A percentile compares a stretch with the other conserved stretches of the same genome.
Conservation (phyloP, 1,139 yeast genomes). For the Yamadazyma atlantica region DNA sequence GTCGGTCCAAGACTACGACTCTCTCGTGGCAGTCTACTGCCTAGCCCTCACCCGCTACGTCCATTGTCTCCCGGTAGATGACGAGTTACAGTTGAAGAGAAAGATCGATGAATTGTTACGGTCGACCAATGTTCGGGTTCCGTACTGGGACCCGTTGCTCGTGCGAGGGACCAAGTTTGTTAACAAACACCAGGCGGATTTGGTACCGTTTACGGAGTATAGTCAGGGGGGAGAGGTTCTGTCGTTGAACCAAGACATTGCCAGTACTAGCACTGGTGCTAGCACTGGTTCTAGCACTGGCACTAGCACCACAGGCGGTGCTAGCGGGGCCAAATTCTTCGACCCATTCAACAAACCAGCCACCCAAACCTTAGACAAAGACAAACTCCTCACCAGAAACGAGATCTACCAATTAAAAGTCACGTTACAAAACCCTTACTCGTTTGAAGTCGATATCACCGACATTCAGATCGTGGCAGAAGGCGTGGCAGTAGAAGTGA, state of each 20-base stretch:
- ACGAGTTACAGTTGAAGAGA: slow-evolving; percentile 32
- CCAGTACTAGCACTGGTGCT: slow-evolving; percentile 8
- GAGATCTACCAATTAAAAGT: slow-evolving; percentile 56
- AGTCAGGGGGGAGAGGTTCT: slow-evolving; percentile 11
- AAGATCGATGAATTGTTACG: slow-evolving; percentile 24
- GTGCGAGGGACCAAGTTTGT: slow-evolving; percentile 51
- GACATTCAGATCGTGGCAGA: slow-evolving; percentile 48
- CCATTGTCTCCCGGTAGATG: slow-evolving; percentile 45
- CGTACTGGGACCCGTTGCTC: slow-evolving; percentile 74
- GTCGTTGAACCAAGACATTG: slow-evolving; percentile 3
- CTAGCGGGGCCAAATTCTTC: slow-evolving; percentile 19
- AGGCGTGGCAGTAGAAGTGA: slow-evolving; percentile 28
- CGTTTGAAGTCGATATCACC: slow-evolving; percentile 66
- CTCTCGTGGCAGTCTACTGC: slow-evolving; percentile 48
- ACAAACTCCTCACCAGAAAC: slow-evolving; percentile 49
- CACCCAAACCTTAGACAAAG: slow-evolving; percentile 19
- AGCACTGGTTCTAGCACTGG: too few species aligned
- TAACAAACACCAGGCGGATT: slow-evolving; percentile 22
- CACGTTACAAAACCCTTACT: slow-evolving; percentile 76
- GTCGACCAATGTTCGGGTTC: slow-evolving; percentile 20
- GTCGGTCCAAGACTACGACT: slow-evolving; percentile 45
- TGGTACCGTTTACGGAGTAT: slow-evolving; percentile 36
- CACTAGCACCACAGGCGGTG: too few species aligned
- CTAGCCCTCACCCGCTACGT: slow-evolving; percentile 55
- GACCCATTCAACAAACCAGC: slow-evolving; percentile 28